These are phyloP conservation scores for Penicillium fuscoglaucum DNA, from an alignment of 2,329 filamentous ascomycete genomes.

Conservation along the genomic window DNA sequence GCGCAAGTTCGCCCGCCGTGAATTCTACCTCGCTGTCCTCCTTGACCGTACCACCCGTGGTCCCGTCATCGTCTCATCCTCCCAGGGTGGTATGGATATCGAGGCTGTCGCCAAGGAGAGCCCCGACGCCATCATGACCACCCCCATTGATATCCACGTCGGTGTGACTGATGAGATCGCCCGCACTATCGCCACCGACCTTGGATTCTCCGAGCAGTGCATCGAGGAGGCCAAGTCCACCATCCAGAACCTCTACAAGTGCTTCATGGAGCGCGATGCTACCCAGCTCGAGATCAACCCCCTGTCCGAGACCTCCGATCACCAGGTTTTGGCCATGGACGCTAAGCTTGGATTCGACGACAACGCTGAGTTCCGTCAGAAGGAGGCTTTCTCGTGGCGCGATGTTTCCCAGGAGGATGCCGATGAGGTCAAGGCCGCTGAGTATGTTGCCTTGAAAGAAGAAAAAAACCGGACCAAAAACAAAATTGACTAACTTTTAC, in stretches of 20 bases:
- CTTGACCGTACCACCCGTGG: slow-evolving; percentile 93
- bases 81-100: slow-evolving; percentile 99
- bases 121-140: slow-evolving; percentile 93
- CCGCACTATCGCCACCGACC: slow-evolving; percentile 80
- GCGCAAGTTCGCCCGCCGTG: slow-evolving; percentile 97
- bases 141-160: slow-evolving; percentile 86
- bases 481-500: neutral
- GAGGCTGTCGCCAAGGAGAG: slow-evolving; percentile 97
- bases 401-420: slow-evolving; percentile 94
- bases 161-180: slow-evolving; percentile 97
- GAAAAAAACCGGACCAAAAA: neutral
- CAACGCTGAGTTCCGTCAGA: slow-evolving; percentile 97
- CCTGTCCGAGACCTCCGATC: slow-evolving; percentile 94
- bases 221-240: slow-evolving; percentile 92
- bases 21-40: slow-evolving; percentile 98
- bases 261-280: slow-evolving; percentile 97
- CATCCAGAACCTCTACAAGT: slow-evolving; percentile 98
- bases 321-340: slow-evolving; percentile 98
- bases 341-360: slow-evolving; percentile 99
- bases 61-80: slow-evolving; percentile 95
- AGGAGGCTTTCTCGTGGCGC: slow-evolving; percentile 92
- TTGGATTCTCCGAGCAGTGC: slow-evolving; percentile 98
- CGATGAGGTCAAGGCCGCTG: slow-evolving; percentile 94
- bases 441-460: slow-evolving; percentile 53
- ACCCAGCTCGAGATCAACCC: slow-evolving; percentile 99